phyloP scores from a whole-genome alignment of 306 rosid genomes.

The Psophocarpus tetragonolobus region DNA sequence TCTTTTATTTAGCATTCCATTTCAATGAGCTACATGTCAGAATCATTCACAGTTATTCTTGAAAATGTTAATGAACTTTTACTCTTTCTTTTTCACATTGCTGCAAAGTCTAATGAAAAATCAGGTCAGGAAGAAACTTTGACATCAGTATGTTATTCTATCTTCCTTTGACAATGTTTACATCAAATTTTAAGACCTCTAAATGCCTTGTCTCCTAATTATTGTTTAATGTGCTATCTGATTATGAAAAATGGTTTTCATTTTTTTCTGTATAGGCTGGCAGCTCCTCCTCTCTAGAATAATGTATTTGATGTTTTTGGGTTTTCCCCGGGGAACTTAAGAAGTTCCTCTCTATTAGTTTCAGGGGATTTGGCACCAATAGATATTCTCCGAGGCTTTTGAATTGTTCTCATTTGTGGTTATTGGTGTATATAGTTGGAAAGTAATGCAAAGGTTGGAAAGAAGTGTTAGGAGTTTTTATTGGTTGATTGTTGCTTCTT shows the following conservation, averaged over 20 bases:
- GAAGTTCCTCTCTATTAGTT: not conserved
- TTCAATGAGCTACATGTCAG: not conserved
- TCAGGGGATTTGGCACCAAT: not conserved
- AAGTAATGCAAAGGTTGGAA: not conserved
- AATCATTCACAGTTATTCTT: not conserved
- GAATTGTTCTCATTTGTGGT: not conserved
- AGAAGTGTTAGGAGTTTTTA: too few relatives aligned
- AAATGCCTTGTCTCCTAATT: not conserved
- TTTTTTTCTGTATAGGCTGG: not conserved
- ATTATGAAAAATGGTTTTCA: not conserved
- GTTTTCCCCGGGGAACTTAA: not conserved
- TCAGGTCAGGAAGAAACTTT: not conserved
- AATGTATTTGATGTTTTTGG: not conserved
- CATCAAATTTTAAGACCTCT: not conserved
- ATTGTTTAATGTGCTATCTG: not conserved
- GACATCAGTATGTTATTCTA: not conserved
- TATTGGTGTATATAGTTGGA: not conserved
- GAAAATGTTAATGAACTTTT: not conserved
- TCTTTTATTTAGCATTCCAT: not conserved
- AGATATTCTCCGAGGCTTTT: not conserved
- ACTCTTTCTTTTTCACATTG: not conserved
- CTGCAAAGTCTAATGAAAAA: not conserved
- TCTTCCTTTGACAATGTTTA: slow-evolving; percentile 5
- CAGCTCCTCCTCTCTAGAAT: not conserved
- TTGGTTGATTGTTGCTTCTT: not conserved